phyloP scores from a whole-genome alignment of 352 stramenopile species.

The Globisporangium spiculum region DNA sequence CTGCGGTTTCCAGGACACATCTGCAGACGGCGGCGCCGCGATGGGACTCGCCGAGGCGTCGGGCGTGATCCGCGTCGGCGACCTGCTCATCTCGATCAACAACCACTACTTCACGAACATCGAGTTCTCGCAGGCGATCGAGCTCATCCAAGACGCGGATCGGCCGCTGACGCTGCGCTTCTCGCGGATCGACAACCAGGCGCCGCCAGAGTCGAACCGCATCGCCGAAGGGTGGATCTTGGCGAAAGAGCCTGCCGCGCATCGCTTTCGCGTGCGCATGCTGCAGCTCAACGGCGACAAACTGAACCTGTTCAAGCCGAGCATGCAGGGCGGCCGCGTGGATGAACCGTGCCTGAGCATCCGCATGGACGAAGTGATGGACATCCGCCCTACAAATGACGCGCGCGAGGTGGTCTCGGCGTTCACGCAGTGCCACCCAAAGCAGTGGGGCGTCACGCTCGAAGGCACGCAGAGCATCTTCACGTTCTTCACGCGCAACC shows the following conservation, averaged over 20 bases:
- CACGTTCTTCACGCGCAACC: slow-evolving; percentile 81
- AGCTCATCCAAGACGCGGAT: slow-evolving; percentile 64
- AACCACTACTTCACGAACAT: slow-evolving; percentile 87
- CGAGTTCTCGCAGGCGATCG: slow-evolving; percentile 74
- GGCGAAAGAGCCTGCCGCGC: slow-evolving; percentile 72
- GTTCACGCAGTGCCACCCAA: slow-evolving; percentile 82
- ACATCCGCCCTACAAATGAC: slow-evolving; percentile 83
- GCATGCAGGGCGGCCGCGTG: slow-evolving; percentile 68
- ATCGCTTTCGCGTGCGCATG: slow-evolving; percentile 79
- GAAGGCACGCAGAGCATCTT: slow-evolving; percentile 81
- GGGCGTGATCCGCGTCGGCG: slow-evolving; percentile 73
- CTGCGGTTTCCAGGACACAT: slow-evolving; percentile 65
- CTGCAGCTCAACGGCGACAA: slow-evolving; percentile 78
- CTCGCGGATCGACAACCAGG: slow-evolving; percentile 59
- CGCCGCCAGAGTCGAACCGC: slow-evolving; percentile 33
- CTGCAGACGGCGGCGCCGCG: slow-evolving; percentile 24
- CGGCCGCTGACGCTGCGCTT: slow-evolving; percentile 82
- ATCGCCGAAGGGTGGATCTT: slow-evolving; percentile 85
- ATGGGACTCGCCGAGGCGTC: slow-evolving; percentile 60
- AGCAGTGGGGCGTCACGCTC: slow-evolving; percentile 83
- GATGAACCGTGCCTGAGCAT: slow-evolving; percentile 72
- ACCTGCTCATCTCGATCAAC: slow-evolving; percentile 87
- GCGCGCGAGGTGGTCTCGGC: slow-evolving; percentile 69
- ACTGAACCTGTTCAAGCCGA: slow-evolving; percentile 83
- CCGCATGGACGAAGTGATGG: slow-evolving; percentile 79